Percentiles rank a stretch among this genome's conserved stretches.
phyloP scores from a whole-genome alignment of 2,329 filamentous ascomycete genomes.

The Aspergillus fructus region DNA sequence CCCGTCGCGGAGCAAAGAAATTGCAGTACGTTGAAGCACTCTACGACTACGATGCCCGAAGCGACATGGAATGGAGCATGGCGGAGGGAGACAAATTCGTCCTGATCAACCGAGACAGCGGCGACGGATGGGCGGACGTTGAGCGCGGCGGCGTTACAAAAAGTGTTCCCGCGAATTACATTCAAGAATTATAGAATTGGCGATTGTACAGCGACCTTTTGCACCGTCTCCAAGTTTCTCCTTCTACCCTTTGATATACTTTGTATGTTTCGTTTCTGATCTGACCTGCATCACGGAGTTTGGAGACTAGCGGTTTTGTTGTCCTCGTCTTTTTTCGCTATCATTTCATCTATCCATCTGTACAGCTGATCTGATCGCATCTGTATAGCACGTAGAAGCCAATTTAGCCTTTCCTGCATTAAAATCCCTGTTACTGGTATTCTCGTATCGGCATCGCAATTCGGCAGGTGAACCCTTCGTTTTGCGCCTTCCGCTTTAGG shows the following conservation, averaged over 20 bases:
- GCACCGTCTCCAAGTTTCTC: background rate
- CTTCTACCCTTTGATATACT: background rate
- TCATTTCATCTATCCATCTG: background rate
- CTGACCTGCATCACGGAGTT: conserved; percentile 12
- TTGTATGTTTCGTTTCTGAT: conserved; percentile 6
- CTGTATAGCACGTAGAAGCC: background rate
- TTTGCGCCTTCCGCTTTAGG: too few relatives aligned
- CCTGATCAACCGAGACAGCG: conserved; percentile 79
- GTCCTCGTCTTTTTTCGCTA: background rate
- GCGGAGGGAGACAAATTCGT: conserved; percentile 87
- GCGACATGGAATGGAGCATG: conserved; percentile 87
- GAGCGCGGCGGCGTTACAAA: conserved; percentile 83
- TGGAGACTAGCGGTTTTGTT: conserved; percentile 7
- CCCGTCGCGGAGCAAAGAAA: conserved; percentile 87
- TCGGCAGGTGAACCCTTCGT: too few relatives aligned
- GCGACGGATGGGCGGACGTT: conserved; percentile 96
- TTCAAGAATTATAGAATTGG: conserved; percentile 61
- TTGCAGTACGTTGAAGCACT: conserved; percentile 88
- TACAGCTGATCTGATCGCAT: background rate
- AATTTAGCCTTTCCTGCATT: background rate
- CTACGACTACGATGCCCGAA: conserved; percentile 87
- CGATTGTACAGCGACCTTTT: background rate
- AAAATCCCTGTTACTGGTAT: background rate
- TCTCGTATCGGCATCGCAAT: too few relatives aligned
- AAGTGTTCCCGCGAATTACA: conserved; percentile 92